These are phyloP conservation scores for Neurospora discreta DNA, from an alignment of 495 filamentous ascomycete genomes.

Conservation along the genomic window DNA sequence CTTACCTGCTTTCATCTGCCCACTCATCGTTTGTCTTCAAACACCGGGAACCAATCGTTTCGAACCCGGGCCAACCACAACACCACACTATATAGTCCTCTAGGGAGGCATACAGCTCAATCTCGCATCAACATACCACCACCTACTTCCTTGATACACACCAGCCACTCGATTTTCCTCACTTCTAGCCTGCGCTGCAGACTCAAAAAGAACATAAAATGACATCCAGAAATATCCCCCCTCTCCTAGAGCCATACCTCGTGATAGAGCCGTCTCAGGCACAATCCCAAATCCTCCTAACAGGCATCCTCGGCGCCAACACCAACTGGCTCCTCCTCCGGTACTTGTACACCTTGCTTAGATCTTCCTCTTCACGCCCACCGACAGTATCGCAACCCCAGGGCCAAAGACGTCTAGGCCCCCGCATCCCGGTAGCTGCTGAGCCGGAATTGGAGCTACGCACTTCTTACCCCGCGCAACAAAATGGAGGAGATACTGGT, in stretches of 20 bases:
- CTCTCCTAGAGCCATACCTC: constrained; percentile 54
- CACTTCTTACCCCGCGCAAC: not conserved
- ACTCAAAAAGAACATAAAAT: not conserved
- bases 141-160: too few species aligned
- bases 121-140: not conserved
- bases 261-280: constrained; percentile 28
- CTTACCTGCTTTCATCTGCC: not conserved
- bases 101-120: not conserved
- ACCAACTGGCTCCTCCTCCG: constrained; percentile 66
- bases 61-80: not conserved
- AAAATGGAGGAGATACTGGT: not conserved
- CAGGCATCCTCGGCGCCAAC: constrained; percentile 57
- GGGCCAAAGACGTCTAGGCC: not conserved
- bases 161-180: too few species aligned
- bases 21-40: not conserved
- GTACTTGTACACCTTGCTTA: constrained; percentile 49
- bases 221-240: constrained; percentile 31
- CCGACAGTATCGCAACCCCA: not conserved
- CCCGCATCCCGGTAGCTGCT: not conserved
- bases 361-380: not conserved
- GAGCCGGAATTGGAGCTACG: not conserved
- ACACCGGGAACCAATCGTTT: not conserved
- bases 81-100: not conserved
- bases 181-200: too few species aligned
- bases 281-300: constrained; percentile 50